Conservation (phyloP, 2,329 filamentous ascomycete species). For the Cladorrhinum sp. region DNA sequence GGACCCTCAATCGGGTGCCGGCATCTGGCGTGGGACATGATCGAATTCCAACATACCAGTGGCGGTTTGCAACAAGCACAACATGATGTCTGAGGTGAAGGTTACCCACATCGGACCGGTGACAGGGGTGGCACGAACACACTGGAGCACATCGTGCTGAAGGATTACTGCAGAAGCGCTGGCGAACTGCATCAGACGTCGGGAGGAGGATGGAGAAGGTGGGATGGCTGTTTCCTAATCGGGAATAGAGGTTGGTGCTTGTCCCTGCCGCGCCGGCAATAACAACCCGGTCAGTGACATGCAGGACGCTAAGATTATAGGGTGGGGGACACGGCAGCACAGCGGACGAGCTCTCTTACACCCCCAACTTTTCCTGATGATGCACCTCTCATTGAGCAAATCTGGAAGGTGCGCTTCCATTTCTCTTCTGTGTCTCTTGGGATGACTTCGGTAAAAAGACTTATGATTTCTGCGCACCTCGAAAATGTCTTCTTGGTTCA, state of each 20-base stretch:
- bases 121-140: background rate
- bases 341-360: background rate
- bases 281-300: background rate
- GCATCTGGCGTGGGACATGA: slow-evolving; percentile 4
- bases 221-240: background rate
- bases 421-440: background rate
- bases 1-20: background rate
- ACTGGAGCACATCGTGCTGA: background rate
- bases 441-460: too few species aligned
- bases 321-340: background rate
- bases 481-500: background rate
- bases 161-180: background rate
- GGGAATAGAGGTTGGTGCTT: background rate
- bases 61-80: background rate
- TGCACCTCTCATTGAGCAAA: background rate
- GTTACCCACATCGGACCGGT: background rate
- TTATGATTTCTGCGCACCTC: background rate
- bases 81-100: background rate
- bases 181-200: background rate
- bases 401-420: background rate
- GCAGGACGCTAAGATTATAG: background rate
- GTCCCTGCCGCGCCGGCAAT: background rate
- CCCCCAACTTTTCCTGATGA: background rate
- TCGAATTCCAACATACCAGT: background rate
- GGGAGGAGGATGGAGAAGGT: background rate